A percentile compares a stretch with the other conserved stretches of the same genome.
phyloP scores from a whole-genome alignment of 805 yeast species.

The Dipodascopsis tothii region DNA sequence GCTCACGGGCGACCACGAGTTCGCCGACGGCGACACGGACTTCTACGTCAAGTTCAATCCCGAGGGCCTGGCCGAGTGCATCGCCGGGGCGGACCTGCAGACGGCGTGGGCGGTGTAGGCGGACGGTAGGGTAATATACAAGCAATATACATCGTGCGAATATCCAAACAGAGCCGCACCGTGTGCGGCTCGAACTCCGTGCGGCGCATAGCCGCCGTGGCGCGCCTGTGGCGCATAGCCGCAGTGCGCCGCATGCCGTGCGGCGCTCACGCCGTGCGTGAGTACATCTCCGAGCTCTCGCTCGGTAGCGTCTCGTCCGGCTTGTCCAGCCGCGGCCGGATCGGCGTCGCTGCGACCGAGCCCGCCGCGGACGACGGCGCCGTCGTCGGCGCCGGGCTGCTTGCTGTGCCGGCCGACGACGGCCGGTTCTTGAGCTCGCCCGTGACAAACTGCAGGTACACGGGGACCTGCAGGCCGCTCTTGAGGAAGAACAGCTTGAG shows the following conservation, averaged over 20 bases:
- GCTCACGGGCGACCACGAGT: constrained; percentile 10
- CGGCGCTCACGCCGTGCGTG: too few relatives aligned
- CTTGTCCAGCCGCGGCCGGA: too few relatives aligned
- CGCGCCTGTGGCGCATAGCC: too few relatives aligned
- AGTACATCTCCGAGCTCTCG: too few relatives aligned
- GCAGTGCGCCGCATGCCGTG: too few relatives aligned
- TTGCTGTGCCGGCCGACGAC: too few relatives aligned
- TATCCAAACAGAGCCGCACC: too few relatives aligned
- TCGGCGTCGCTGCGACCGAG: background rate
- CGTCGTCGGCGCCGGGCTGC: background rate
- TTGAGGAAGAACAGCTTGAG: constrained; percentile 84
- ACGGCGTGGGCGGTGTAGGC: background rate
- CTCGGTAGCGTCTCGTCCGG: too few relatives aligned
- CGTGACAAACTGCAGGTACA: constrained; percentile 72
- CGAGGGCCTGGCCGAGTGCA: background rate
- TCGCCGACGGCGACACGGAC: background rate
- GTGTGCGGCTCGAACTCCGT: too few relatives aligned
- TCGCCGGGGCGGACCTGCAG: background rate
- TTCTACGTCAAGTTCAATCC: background rate
- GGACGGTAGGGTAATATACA: too few relatives aligned
- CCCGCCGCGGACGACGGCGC: background rate
- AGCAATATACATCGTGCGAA: too few relatives aligned
- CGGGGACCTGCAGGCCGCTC: constrained; percentile 69
- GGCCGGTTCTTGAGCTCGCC: constrained; percentile 47
- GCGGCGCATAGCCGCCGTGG: too few relatives aligned